Percentiles rank a stretch among this genome's conserved stretches.
Evolutionary conservation across 495 filamentous ascomycete species (phyloP).

Genomic region (Daldinia caldariorum): DNA sequence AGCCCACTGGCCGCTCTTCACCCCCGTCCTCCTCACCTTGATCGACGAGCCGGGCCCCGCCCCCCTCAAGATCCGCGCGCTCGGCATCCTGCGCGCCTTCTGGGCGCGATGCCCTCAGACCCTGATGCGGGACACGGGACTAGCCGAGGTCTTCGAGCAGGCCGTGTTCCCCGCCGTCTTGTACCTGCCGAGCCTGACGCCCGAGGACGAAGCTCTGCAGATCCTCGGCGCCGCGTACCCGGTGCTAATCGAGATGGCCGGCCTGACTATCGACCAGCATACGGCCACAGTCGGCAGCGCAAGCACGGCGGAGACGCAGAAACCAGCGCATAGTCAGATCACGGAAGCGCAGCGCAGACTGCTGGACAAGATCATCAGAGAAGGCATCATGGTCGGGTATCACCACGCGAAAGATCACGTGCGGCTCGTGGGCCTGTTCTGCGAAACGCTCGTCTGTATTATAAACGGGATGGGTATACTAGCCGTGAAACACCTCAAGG

Average conservation of each 20-base stretch:
- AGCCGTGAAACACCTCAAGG: constrained; percentile 78
- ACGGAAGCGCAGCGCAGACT: constrained; percentile 47
- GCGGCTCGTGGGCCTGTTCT: constrained; percentile 64
- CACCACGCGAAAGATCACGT: constrained; percentile 63
- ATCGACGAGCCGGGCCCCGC: constrained; percentile 71
- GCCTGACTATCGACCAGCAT: constrained; percentile 44
- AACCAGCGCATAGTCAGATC: constrained; percentile 15
- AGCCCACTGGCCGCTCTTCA: constrained; percentile 76
- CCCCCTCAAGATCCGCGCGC: constrained; percentile 61
- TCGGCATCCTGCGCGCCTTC: constrained; percentile 67
- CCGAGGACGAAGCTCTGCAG: constrained; percentile 71
- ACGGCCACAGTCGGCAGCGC: background rate
- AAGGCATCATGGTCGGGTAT: constrained; percentile 65
- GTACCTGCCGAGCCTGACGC: constrained; percentile 81
- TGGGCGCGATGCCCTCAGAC: constrained; percentile 65
- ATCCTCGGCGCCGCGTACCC: constrained; percentile 74
- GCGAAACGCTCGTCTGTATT: constrained; percentile 63
- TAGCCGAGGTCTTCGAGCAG: constrained; percentile 81
- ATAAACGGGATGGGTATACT: constrained; percentile 71
- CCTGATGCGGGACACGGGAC: constrained; percentile 75
- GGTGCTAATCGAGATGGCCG: constrained; percentile 68
- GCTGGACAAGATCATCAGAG: constrained; percentile 64
- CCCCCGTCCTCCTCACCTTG: constrained; percentile 84
- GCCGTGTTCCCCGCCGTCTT: constrained; percentile 76
- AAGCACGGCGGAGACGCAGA: background rate